phyloP scores from a whole-genome alignment of 192 early-diverging fungal genomes.

The Chytriomyces sp. region DNA sequence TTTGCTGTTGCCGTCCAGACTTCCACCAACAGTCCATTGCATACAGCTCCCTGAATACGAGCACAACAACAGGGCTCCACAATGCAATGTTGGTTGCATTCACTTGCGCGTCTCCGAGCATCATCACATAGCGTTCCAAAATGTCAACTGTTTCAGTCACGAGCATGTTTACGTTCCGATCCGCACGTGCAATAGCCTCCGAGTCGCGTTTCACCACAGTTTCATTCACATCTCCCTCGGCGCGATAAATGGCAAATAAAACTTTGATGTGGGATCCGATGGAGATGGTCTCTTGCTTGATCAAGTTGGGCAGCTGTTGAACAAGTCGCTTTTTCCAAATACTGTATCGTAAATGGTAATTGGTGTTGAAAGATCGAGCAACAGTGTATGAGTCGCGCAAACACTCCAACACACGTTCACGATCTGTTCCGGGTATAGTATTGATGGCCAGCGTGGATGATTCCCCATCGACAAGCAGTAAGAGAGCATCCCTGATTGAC shows the following conservation, averaged over 20 bases:
- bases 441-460: conserved; percentile 35
- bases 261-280: conserved; percentile 50
- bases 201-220: neutral
- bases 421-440: conserved; percentile 38
- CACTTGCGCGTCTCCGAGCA: conserved; percentile 47
- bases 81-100: conserved; percentile 54
- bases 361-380: conserved; percentile 80
- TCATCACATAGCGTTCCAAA: conserved; percentile 47
- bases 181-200: conserved; percentile 10
- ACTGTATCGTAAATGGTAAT: conserved; percentile 77
- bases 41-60: conserved; percentile 53
- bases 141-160: conserved; percentile 54
- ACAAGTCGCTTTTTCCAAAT: conserved; percentile 84
- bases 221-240: conserved; percentile 35
- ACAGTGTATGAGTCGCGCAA: conserved; percentile 72
- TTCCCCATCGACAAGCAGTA: neutral
- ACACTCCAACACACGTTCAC: conserved; percentile 45
- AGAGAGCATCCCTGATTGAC: conserved; percentile 41
- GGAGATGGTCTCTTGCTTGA: conserved; percentile 84
- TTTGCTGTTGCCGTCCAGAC: neutral
- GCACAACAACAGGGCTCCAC: conserved; percentile 61
- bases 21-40: conserved; percentile 54
- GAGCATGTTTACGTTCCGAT: conserved; percentile 37
- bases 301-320: conserved; percentile 86
- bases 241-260: conserved; percentile 55